Conservation (phyloP, 352 stramenopile species). For the Globisporangium mamillatum region DNA sequence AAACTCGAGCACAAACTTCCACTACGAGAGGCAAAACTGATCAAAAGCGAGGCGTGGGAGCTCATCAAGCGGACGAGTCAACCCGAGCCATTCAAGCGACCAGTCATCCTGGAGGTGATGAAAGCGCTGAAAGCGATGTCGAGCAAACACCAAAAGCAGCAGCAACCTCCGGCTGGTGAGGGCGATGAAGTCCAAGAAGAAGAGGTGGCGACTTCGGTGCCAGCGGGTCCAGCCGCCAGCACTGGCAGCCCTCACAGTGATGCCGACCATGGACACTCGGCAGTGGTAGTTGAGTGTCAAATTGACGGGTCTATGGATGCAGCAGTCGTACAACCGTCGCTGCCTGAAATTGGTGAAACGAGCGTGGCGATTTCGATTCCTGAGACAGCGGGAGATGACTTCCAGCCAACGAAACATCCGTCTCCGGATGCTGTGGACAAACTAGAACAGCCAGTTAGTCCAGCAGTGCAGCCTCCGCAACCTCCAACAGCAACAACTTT, state of each 20-base stretch:
- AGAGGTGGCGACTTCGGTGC: neutral
- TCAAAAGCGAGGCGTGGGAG: neutral
- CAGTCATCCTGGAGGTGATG: conserved; percentile 1
- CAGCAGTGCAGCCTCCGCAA: neutral
- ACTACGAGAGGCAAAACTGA: neutral
- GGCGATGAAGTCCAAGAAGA: neutral
- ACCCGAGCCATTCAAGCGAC: neutral
- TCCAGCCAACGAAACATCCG: neutral
- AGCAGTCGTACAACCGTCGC: neutral
- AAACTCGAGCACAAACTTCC: conserved; percentile 4
- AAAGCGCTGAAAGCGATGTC: conserved; percentile 5
- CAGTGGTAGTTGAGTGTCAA: neutral
- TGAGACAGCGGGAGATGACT: neutral
- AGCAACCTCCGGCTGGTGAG: neutral
- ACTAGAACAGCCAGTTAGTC: neutral
- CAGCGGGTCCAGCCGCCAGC: neutral
- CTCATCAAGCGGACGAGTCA: conserved; percentile 5
- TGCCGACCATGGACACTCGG: neutral
- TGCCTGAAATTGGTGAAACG: neutral
- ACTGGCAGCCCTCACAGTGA: neutral
- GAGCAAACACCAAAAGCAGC: neutral
- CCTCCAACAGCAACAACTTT: neutral
- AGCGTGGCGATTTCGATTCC: neutral
- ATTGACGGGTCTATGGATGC: neutral
- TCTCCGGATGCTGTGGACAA: neutral